phyloP scores from a whole-genome alignment of 1,284 basidiomycete species.

The Veloboletus limbatus region DNA sequence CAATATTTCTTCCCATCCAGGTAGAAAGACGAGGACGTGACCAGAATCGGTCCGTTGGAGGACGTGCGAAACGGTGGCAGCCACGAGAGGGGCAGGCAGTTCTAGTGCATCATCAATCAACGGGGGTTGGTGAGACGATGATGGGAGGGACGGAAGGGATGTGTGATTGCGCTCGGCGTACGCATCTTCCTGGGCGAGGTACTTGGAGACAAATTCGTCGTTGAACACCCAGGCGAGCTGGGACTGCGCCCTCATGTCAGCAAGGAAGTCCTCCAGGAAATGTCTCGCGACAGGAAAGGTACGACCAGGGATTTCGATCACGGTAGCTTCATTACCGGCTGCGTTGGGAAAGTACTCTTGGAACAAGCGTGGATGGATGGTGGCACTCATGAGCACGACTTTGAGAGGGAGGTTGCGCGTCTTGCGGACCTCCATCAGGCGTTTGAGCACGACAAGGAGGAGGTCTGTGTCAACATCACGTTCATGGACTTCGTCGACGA shows the following conservation, averaged over 20 bases:
- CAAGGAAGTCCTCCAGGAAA: conserved; percentile 80
- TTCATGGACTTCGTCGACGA: conserved; percentile 97
- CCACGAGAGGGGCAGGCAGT: conserved; percentile 81
- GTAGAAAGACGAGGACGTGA: conserved; percentile 89
- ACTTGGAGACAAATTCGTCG: conserved; percentile 76
- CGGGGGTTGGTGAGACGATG: conserved; percentile 18
- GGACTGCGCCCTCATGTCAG: conserved; percentile 45
- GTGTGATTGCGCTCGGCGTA: conserved; percentile 23
- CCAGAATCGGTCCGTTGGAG: conserved; percentile 76
- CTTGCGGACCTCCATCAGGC: conserved; percentile 76
- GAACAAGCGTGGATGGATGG: conserved; percentile 90
- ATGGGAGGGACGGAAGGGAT: conserved; percentile 25
- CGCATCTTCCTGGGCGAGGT: conserved; percentile 74
- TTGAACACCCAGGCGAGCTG: conserved; percentile 64
- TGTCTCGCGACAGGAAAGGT: conserved; percentile 85
- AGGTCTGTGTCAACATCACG: conserved; percentile 95
- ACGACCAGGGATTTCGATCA: conserved; percentile 88
- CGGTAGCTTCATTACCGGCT: conserved; percentile 60
- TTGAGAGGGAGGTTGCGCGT: conserved; percentile 77
- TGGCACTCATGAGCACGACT: conserved; percentile 94
- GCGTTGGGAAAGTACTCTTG: conserved; percentile 81
- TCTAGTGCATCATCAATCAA: conserved; percentile 67
- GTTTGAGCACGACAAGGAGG: conserved; percentile 87
- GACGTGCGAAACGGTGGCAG: conserved; percentile 80
- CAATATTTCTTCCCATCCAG: conserved; percentile 92